Evolutionary conservation across 768 basidiomycete genomes (phyloP), one percentile per base, ranked within the genome.

Genomic region (Roridomyces roridus): DNA sequence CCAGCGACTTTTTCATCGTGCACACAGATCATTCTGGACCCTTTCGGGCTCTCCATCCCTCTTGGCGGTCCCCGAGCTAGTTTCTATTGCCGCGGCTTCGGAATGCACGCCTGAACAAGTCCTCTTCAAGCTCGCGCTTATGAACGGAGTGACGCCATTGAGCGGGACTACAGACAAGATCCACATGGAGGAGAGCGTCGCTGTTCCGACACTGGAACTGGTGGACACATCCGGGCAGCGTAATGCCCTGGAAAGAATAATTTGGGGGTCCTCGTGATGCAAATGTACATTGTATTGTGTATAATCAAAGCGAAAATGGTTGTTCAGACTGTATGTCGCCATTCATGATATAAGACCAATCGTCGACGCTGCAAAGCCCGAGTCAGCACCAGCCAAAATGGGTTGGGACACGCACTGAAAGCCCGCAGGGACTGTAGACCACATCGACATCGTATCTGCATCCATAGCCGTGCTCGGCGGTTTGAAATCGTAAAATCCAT

Each of bases 21-120:
- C 41, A 24, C n/a, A n/a, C 63, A 92, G 91, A 64, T 92, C 91
- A 15, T 94, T 94, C 70, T 94, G 93, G 92, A 94, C 93, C 21
- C 73, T 95, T 21, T 81, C 88, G 1, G 89, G 91, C n/a, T 89
- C 91, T 3, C 87, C 91, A 5, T 74, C 67, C 15, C 74, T 93
- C 9, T 73, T 92, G 5, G 50, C 67, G 4, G 80, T 86, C 65
- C 81, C 80, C 0, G 67, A 73, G 2, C 65, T 88, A 5, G 61
- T 70, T 17, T 60, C 72, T 4, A 72, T 88, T 14, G 81, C 85
- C 0, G 55, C 74, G 17, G 74, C 70, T 21, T 73, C 82, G 23
- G 70, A 74, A 1, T 77, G 84, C 55, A 89, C 90, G 0, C 77
- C 83, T 7, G 81, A 85, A 39, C 91, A 93, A 67, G 80, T 80